Conservation (phyloP, 2,329 filamentous ascomycete genomes). For the Hirsutella minnesotensis region DNA sequence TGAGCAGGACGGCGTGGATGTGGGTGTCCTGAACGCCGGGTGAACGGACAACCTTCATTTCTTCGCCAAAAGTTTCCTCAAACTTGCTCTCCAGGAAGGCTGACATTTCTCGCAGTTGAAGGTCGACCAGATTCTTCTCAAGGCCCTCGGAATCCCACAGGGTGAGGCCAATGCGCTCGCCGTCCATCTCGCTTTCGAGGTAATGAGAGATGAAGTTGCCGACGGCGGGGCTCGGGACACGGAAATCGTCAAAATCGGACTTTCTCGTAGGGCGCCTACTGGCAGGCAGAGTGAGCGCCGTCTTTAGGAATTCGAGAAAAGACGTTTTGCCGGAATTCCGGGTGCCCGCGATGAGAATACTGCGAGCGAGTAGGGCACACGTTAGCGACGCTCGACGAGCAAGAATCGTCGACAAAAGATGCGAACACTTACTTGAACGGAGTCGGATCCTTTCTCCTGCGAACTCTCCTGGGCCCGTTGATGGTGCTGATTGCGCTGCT, state of each 20-base stretch:
- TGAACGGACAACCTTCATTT: conserved; percentile 92
- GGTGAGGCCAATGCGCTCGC: conserved; percentile 81
- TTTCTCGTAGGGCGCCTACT: conserved; percentile 57
- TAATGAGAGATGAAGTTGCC: conserved; percentile 80
- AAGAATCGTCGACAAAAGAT: neutral
- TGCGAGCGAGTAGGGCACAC: conserved; percentile 24
- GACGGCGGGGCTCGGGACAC: conserved; percentile 36
- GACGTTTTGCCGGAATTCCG: conserved; percentile 88
- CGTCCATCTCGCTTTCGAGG: conserved; percentile 87
- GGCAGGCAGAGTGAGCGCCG: conserved; percentile 68
- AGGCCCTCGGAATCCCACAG: conserved; percentile 94
- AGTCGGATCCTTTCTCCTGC: conserved; percentile 92
- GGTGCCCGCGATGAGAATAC: conserved; percentile 81
- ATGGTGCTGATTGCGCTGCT: conserved; percentile 83
- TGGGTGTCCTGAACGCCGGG: conserved; percentile 92
- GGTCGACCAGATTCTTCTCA: conserved; percentile 88
- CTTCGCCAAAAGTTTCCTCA: conserved; percentile 92
- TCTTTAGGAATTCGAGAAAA: conserved; percentile 90
- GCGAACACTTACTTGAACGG: conserved; percentile 85
- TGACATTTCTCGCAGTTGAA: conserved; percentile 85
- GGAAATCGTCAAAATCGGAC: conserved; percentile 46
- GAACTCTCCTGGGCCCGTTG: conserved; percentile 83
- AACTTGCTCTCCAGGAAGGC: conserved; percentile 96
- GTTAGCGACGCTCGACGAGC: neutral
- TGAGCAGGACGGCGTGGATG: conserved; percentile 87